These are phyloP conservation scores for Abortiporus biennis DNA, from an alignment of 1,284 basidiomycete genomes.

Conservation along the genomic window DNA sequence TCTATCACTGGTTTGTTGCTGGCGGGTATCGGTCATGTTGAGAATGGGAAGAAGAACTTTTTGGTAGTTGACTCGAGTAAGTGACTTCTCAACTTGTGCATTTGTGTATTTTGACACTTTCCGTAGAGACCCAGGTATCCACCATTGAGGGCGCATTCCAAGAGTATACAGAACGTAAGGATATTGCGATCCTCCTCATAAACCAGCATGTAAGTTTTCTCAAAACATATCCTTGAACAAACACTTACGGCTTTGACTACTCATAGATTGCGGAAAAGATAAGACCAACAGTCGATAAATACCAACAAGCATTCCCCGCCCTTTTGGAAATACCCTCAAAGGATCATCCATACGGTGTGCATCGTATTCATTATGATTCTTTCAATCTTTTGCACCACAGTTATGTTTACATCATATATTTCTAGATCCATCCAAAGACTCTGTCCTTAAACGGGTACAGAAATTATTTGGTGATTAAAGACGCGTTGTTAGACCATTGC, in stretches of 20 bases:
- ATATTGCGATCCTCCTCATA: conserved; percentile 92
- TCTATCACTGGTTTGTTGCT: conserved; percentile 91
- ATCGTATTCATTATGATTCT: not conserved
- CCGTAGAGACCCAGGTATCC: conserved; percentile 80
- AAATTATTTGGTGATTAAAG: conserved; percentile 86
- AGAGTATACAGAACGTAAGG: conserved; percentile 88
- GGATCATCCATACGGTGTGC: conserved; percentile 85
- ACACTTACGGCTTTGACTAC: not conserved
- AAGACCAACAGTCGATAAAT: conserved; percentile 90
- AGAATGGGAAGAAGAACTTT: conserved; percentile 93
- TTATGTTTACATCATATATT: conserved; percentile 6
- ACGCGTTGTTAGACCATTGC: not conserved
- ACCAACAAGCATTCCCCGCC: conserved; percentile 94
- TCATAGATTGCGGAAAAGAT: conserved; percentile 93
- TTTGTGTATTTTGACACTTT: conserved; percentile 3
- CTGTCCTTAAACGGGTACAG: conserved; percentile 94
- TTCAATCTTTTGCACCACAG: conserved; percentile 1
- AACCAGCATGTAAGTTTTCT: conserved; percentile 82
- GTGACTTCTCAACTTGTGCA: conserved; percentile 21
- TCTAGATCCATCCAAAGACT: conserved; percentile 94
- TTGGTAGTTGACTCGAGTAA: conserved; percentile 86
- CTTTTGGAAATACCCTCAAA: conserved; percentile 96
- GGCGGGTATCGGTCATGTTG: conserved; percentile 87
- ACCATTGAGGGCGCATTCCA: conserved; percentile 88
- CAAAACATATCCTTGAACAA: not conserved